These are phyloP conservation scores for Ramalina intermedia DNA, from an alignment of 495 filamentous ascomycete genomes.

Conservation along the genomic window DNA sequence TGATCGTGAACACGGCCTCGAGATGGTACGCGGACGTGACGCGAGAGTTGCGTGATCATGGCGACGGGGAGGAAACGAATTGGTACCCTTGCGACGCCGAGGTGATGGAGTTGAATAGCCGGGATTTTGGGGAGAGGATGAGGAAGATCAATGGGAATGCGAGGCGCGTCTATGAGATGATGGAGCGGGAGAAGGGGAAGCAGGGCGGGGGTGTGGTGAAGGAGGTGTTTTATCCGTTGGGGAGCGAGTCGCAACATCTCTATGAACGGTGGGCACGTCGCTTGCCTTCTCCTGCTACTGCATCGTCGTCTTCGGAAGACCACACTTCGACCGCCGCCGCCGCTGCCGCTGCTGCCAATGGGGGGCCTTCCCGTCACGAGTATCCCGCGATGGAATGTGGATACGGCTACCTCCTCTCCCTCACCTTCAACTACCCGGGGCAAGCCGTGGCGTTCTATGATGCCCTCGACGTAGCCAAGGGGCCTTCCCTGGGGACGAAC, in stretches of 20 bases:
- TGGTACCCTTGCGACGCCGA: conserved; percentile 14
- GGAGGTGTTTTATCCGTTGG: background rate
- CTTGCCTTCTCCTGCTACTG: too few species aligned
- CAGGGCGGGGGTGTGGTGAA: background rate
- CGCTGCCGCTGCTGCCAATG: too few species aligned
- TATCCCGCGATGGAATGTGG: background rate
- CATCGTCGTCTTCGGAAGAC: too few species aligned
- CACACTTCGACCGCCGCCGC: too few species aligned
- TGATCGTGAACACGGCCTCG: background rate
- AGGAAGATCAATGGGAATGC: conserved; percentile 9
- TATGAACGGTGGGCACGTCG: background rate
- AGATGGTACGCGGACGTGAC: background rate
- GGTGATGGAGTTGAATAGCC: conserved; percentile 8
- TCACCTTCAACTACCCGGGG: background rate
- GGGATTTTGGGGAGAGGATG: conserved; percentile 12
- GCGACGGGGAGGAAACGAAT: background rate
- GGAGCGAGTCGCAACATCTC: background rate
- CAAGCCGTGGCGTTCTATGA: conserved; percentile 14
- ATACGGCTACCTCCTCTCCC: background rate
- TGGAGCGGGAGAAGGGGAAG: background rate
- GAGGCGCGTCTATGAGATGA: background rate
- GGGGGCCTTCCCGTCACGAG: background rate
- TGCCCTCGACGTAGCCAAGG: conserved; percentile 13
- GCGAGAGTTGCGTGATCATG: background rate
- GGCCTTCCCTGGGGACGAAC: conserved; percentile 18